Percentiles rank a stretch among this genome's conserved stretches.
These are phyloP conservation scores for Fusarium irregulare DNA, from an alignment of 2,329 filamentous ascomycete genomes.

Conservation along the genomic window DNA sequence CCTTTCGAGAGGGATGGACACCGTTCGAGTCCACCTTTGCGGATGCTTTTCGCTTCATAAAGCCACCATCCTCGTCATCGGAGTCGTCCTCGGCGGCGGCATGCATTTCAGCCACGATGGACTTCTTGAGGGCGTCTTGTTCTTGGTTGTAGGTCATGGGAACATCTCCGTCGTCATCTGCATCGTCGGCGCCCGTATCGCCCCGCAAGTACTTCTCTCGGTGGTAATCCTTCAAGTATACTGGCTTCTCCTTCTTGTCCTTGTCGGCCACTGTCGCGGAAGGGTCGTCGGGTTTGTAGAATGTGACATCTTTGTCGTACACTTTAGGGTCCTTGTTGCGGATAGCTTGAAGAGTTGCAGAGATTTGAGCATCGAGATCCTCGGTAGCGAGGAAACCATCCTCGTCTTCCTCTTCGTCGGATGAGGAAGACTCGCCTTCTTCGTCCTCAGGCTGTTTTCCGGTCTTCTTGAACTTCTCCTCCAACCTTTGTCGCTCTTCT, in stretches of 20 bases:
- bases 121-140: conserved; percentile 83
- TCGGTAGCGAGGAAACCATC: conserved; percentile 87
- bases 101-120: conserved; percentile 84
- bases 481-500: conserved; percentile 83
- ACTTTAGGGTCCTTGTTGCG: conserved; percentile 90
- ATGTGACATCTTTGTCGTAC: conserved; percentile 82
- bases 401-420: conserved; percentile 89
- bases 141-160: conserved; percentile 86
- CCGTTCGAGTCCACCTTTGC: conserved; percentile 56
- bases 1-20: conserved; percentile 67
- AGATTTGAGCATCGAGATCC: conserved; percentile 86
- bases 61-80: conserved; percentile 70
- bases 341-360: conserved; percentile 87
- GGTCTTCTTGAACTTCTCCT: conserved; percentile 79
- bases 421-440: conserved; percentile 70
- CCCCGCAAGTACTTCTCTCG: conserved; percentile 87
- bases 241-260: conserved; percentile 80
- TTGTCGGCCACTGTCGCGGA: conserved; percentile 48
- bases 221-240: conserved; percentile 91
- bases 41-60: conserved; percentile 76
- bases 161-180: conserved; percentile 66
- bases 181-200: conserved; percentile 67
- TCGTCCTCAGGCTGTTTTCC: conserved; percentile 59
- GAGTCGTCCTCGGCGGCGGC: conserved; percentile 66
- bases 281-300: conserved; percentile 75